Conservation (phyloP, 2,329 filamentous ascomycete genomes). For the Neofusicoccum kwambonambiense region DNA sequence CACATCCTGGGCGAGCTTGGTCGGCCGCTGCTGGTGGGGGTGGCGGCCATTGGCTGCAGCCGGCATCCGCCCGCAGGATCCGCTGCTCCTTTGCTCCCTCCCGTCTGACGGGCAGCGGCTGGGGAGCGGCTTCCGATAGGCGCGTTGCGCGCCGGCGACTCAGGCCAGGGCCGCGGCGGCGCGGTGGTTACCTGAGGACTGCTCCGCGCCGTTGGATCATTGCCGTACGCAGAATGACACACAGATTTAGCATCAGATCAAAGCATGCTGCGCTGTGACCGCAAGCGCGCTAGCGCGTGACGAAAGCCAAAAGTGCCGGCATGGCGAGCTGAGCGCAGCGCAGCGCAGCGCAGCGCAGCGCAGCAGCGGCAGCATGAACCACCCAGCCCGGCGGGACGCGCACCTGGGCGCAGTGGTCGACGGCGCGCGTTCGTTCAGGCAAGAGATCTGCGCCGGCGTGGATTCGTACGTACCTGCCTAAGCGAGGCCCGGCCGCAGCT, state of each 20-base stretch:
- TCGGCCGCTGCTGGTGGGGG: background rate
- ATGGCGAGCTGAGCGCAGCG: background rate
- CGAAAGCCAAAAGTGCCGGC: background rate
- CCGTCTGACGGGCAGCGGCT: background rate
- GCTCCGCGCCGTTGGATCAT: background rate
- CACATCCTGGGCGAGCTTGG: background rate
- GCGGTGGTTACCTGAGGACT: background rate
- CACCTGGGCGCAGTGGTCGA: no score
- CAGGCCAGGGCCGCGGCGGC: background rate
- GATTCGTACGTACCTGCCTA: constrained; percentile 3
- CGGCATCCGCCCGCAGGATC: constrained; percentile 6
- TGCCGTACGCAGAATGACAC: background rate
- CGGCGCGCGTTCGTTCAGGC: background rate
- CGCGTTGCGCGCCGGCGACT: background rate
- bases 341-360: no score
- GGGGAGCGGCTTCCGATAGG: background rate
- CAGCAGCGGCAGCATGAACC: no score
- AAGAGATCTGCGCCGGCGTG: background rate
- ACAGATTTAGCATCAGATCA: background rate
- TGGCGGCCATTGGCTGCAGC: background rate
- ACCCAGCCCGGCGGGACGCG: background rate
- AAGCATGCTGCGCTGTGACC: background rate
- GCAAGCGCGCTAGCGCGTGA: constrained; percentile 6
- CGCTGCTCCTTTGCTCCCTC: background rate
- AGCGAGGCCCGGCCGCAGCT: background rate